A percentile compares a stretch with the other conserved stretches of the same genome.
phyloP scores from a whole-genome alignment of 73 alveolate species.

The Paramecium sonneborni region DNA sequence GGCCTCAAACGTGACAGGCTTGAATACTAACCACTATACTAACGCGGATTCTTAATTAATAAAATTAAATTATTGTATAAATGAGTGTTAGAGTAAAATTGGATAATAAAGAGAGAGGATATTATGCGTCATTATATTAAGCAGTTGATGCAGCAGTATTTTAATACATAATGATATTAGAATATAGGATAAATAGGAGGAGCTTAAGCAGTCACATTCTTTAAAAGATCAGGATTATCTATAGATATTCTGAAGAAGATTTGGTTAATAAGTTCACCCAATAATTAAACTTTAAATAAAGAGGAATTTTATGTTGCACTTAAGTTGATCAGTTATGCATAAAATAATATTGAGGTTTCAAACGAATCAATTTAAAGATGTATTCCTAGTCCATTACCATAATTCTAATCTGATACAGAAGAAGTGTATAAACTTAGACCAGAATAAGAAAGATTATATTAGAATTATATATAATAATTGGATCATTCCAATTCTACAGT shows the following conservation, averaged over 20 bases:
- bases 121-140: conserved; percentile 39
- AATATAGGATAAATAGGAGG: conserved; percentile 16
- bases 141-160: conserved; percentile 35
- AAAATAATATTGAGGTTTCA: conserved; percentile 28
- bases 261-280: conserved; percentile 36
- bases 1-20: conserved; percentile 93
- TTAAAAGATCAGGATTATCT: conserved; percentile 37
- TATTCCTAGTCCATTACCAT: conserved; percentile 18
- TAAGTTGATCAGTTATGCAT: conserved; percentile 35
- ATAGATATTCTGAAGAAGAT: conserved; percentile 31
- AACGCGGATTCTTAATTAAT: conserved; percentile 63
- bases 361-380: conserved; percentile 5
- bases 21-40: conserved; percentile 83
- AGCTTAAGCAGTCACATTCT: conserved; percentile 34
- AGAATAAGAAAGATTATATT: conserved; percentile 42
- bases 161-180: not conserved
- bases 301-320: conserved; percentile 52
- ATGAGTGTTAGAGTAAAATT: conserved; percentile 32
- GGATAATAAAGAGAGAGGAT: conserved; percentile 39
- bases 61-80: not conserved
- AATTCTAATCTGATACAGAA: conserved; percentile 39
- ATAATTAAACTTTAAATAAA: conserved; percentile 30
- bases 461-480: not conserved
- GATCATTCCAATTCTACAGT: conserved; percentile 8
- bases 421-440: conserved; percentile 18